Conservation (phyloP, 2,329 filamentous ascomycete genomes). For the Fusarium austroafricanum region DNA sequence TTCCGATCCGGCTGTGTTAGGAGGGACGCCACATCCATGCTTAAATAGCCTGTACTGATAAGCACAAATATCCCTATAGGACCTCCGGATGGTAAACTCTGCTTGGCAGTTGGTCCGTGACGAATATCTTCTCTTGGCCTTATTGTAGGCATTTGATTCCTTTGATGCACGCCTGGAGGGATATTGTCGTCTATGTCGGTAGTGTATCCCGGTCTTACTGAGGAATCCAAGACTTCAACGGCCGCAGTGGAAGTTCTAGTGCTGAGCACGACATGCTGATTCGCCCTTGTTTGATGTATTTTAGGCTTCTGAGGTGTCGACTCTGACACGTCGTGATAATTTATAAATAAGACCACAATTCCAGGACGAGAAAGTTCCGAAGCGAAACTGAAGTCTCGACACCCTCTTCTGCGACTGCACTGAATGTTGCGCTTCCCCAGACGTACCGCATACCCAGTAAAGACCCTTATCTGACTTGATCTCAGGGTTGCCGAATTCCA, state of each 20-base stretch:
- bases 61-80: slow-evolving; percentile 39
- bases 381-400: slow-evolving; percentile 5
- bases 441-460: slow-evolving; percentile 27
- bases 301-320: slow-evolving; percentile 11
- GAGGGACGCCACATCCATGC: slow-evolving; percentile 37
- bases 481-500: slow-evolving; percentile 19
- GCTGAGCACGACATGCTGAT: slow-evolving; percentile 2
- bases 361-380: slow-evolving; percentile 8
- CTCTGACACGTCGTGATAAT: slow-evolving; percentile 1
- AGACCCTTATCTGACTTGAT: slow-evolving; percentile 36
- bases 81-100: slow-evolving; percentile 15
- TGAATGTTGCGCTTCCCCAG: slow-evolving; percentile 38
- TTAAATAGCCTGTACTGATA: slow-evolving; percentile 44
- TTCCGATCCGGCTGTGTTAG: slow-evolving; percentile 30
- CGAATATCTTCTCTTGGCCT: slow-evolving; percentile 33
- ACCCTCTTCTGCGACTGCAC: slow-evolving; percentile 19
- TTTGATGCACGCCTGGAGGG: not conserved
- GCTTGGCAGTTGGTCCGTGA: slow-evolving; percentile 38
- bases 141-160: slow-evolving; percentile 1
- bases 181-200: slow-evolving; percentile 5
- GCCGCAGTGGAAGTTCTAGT: not conserved
- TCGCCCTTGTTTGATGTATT: slow-evolving; percentile 4
- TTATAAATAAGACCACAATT: slow-evolving; percentile 2
- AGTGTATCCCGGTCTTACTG: slow-evolving; percentile 5
- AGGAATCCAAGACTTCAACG: slow-evolving; percentile 6